A percentile compares a stretch with the other conserved stretches of the same genome.
These are phyloP conservation scores for Cystobasidiopsis lactophilus DNA, from an alignment of 768 basidiomycete species.

Conservation along the genomic window DNA sequence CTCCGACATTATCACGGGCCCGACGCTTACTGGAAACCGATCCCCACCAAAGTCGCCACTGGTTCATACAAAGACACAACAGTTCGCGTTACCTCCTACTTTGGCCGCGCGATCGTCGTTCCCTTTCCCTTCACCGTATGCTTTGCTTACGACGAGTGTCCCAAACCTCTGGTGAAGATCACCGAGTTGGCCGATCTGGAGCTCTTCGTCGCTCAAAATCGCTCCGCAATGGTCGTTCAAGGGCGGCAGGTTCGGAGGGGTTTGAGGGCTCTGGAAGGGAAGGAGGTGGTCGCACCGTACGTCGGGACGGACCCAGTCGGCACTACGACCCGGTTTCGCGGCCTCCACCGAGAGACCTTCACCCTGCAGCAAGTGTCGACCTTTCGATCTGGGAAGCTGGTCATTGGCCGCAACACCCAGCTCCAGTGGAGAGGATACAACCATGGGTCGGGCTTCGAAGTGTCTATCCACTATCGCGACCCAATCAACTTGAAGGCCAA, in stretches of 20 bases:
- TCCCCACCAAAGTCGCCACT: slow-evolving; percentile 1
- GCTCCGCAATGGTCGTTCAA: slow-evolving; percentile 30
- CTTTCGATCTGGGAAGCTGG: slow-evolving; percentile 5
- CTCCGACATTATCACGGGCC: slow-evolving; percentile 42
- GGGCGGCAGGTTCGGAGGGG: slow-evolving; percentile 40
- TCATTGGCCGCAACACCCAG: slow-evolving; percentile 13
- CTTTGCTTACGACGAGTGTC: slow-evolving; percentile 15
- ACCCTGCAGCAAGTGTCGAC: slow-evolving; percentile 31
- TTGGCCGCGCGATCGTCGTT: slow-evolving; percentile 59
- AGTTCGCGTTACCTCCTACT: slow-evolving; percentile 33
- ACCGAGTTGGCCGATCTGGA: slow-evolving; percentile 4
- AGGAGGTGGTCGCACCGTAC: slow-evolving; percentile 42
- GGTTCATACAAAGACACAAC: no score
- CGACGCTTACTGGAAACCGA: slow-evolving; percentile 42
- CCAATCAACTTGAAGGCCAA: not conserved
- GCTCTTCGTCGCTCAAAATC: slow-evolving; percentile 38
- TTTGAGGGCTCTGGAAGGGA: slow-evolving; percentile 43
- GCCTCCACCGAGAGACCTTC: slow-evolving; percentile 34
- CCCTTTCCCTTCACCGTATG: slow-evolving; percentile 57
- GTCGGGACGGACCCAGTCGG: slow-evolving; percentile 36
- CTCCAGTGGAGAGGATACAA: slow-evolving; percentile 12
- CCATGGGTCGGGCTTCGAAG: slow-evolving; percentile 33
- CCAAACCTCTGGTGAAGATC: not conserved
- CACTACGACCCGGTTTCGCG: slow-evolving; percentile 24
- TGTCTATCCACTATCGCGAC: slow-evolving; percentile 34